A percentile compares a stretch with the other conserved stretches of the same genome.
These are phyloP conservation scores for Scheffersomyces stipitis DNA, from an alignment of 805 yeast genomes.

Conservation along the genomic window DNA sequence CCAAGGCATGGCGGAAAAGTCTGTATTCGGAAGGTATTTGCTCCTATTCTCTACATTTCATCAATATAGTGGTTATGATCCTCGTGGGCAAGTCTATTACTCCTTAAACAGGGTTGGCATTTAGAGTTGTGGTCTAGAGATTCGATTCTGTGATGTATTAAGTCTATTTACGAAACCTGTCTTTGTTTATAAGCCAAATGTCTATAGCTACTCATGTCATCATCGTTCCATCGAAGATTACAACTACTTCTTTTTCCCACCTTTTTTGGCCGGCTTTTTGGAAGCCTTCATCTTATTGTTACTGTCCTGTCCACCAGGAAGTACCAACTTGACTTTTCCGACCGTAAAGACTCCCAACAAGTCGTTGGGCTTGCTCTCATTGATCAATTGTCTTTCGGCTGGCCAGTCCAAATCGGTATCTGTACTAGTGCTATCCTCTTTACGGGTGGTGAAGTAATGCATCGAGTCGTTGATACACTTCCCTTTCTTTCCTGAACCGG, in stretches of 20 bases:
- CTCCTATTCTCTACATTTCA: too few species aligned
- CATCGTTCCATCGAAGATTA: too few species aligned
- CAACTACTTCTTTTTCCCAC: not conserved
- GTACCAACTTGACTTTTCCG: slow-evolving; percentile 62
- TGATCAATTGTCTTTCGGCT: slow-evolving; percentile 57
- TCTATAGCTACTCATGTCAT: too few species aligned
- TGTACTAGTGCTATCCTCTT: slow-evolving; percentile 44
- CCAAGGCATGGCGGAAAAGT: too few species aligned
- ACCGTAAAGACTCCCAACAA: slow-evolving; percentile 67
- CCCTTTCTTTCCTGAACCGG: slow-evolving; percentile 82
- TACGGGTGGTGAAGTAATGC: slow-evolving; percentile 51
- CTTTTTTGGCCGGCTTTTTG: not conserved
- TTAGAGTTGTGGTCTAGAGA: too few species aligned
- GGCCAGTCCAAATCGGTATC: slow-evolving; percentile 68
- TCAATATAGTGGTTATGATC: too few species aligned
- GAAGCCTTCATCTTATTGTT: not conserved
- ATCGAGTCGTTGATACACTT: slow-evolving; percentile 75
- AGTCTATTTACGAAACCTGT: too few species aligned
- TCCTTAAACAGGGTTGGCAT: too few species aligned
- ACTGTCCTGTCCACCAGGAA: slow-evolving; percentile 43
- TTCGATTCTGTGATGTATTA: too few species aligned
- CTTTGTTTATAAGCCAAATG: too few species aligned
- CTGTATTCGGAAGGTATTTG: too few species aligned
- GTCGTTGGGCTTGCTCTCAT: slow-evolving; percentile 61
- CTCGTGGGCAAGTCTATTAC: too few species aligned